phyloP scores from a whole-genome alignment of 495 filamentous ascomycete genomes.

The Neurospora sp. region DNA sequence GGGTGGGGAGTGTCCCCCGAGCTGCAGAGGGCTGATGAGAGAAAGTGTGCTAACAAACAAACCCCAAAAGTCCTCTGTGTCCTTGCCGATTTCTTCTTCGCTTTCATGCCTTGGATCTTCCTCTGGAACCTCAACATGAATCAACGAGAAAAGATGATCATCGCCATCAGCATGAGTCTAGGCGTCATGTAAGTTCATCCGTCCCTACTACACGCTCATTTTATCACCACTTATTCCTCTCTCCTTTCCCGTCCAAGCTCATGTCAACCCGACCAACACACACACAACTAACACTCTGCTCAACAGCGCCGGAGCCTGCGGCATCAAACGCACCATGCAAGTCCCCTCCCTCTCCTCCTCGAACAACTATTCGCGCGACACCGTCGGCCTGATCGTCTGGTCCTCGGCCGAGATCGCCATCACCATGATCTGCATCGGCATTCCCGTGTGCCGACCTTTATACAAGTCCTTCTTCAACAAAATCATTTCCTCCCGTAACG shows the following conservation, averaged over 20 bases:
- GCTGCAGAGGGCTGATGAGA: not conserved
- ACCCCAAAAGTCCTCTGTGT: not conserved
- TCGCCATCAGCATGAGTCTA: slow-evolving; percentile 38
- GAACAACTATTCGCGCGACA: slow-evolving; percentile 7
- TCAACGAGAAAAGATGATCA: slow-evolving; percentile 34
- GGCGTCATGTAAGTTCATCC: slow-evolving; percentile 33
- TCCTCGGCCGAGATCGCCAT: slow-evolving; percentile 14
- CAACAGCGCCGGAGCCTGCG: slow-evolving; percentile 14
- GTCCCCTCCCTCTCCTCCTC: slow-evolving; percentile 12
- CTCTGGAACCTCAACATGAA: slow-evolving; percentile 41
- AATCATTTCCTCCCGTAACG: not conserved
- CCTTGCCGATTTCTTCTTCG: slow-evolving; percentile 35
- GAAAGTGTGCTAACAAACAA: not conserved
- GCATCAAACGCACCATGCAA: slow-evolving; percentile 15
- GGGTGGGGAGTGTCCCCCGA: not conserved
- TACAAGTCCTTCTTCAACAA: slow-evolving; percentile 5
- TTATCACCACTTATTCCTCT: not conserved
- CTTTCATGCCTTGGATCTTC: slow-evolving; percentile 36
- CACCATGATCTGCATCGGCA: slow-evolving; percentile 15
- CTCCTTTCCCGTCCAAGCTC: no score
- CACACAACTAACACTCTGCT: not conserved
- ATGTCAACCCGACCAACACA: not conserved
- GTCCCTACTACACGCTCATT: not conserved
- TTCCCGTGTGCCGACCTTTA: slow-evolving; percentile 13
- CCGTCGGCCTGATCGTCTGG: slow-evolving; percentile 13